These are phyloP conservation scores for Punica granatum DNA, from an alignment of 345 rosid genomes.

Conservation along the genomic window DNA sequence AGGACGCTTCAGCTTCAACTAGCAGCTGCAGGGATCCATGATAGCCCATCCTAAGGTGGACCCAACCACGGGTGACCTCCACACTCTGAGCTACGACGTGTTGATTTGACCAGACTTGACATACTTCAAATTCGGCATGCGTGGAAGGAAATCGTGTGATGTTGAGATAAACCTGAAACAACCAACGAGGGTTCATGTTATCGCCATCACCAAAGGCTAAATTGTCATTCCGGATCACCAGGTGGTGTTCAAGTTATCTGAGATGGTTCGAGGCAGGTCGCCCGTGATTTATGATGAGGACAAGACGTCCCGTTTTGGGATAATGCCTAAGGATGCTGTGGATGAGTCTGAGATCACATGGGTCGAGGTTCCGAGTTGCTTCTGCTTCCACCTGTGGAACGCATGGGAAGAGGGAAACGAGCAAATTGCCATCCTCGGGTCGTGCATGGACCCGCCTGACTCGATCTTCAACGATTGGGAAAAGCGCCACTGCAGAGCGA, in stretches of 20 bases:
- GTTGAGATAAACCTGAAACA: constrained; percentile 32
- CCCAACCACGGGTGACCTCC: constrained; percentile 48
- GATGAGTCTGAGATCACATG: constrained; percentile 38
- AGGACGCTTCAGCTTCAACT: constrained; percentile 46
- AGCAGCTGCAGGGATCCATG: constrained; percentile 42
- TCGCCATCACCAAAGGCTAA: constrained; percentile 45
- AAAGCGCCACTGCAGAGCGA: constrained; percentile 22
- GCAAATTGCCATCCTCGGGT: constrained; percentile 42
- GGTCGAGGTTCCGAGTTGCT: constrained; percentile 46
- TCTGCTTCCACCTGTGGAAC: too few relatives aligned
- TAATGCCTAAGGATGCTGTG: constrained; percentile 32
- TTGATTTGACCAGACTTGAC: constrained; percentile 45
- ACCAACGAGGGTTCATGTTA: constrained; percentile 73
- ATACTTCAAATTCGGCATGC: constrained; percentile 40
- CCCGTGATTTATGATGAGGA: constrained; percentile 44
- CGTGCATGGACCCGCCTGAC: constrained; percentile 74
- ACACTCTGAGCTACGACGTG: constrained; percentile 55
- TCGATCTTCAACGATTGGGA: constrained; percentile 48
- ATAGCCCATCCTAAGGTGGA: constrained; percentile 79
- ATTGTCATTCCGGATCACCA: constrained; percentile 69
- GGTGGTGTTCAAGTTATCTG: constrained; percentile 60
- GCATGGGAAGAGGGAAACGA: constrained; percentile 60
- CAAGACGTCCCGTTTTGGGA: constrained; percentile 48
- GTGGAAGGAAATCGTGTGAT: constrained; percentile 45
- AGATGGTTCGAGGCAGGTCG: constrained; percentile 70